Evolutionary conservation across 1,284 basidiomycete species (phyloP).

Genomic region (Puccinia horiana): DNA sequence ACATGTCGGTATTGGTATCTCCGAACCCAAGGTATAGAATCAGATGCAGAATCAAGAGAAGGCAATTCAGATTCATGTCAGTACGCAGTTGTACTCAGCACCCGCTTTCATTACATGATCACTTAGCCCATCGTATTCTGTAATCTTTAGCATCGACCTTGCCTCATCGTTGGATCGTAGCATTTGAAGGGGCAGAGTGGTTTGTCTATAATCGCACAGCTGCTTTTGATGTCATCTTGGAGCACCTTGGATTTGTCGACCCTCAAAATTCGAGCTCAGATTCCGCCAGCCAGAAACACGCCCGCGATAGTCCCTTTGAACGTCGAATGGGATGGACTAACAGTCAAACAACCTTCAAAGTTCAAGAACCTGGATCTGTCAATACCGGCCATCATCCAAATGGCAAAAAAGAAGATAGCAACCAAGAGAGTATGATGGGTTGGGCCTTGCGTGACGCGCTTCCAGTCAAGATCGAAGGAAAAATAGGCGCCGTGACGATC

Average conservation of each 20-base stretch:
- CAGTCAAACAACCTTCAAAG: slow-evolving; percentile 49
- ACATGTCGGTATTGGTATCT: slow-evolving; percentile 92
- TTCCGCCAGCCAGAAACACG: slow-evolving; percentile 56
- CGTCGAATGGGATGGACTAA: slow-evolving; percentile 31
- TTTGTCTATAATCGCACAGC: slow-evolving; percentile 84
- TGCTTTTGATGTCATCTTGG: slow-evolving; percentile 79
- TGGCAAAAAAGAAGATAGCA: neutral
- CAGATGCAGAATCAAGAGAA: slow-evolving; percentile 66
- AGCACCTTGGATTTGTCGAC: slow-evolving; percentile 66
- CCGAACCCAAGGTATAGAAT: slow-evolving; percentile 67
- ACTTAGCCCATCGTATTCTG: slow-evolving; percentile 53
- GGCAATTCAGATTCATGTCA: neutral
- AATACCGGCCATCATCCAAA: neutral
- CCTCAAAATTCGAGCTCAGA: slow-evolving; percentile 26
- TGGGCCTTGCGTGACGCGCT: slow-evolving; percentile 17
- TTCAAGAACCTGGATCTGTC: slow-evolving; percentile 23
- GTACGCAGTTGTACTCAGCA: neutral
- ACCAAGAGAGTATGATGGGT: slow-evolving; percentile 33
- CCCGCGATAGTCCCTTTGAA: slow-evolving; percentile 51
- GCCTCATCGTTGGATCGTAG: slow-evolving; percentile 75
- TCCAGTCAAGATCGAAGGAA: slow-evolving; percentile 41
- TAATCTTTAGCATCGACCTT: slow-evolving; percentile 54
- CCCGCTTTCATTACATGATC: neutral
- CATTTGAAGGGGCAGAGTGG: slow-evolving; percentile 81
- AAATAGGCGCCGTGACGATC: slow-evolving; percentile 14